Evolutionary conservation across 2,329 filamentous ascomycete species (phyloP), one percentile per base, ranked within the genome.

Genomic region (Penicillium freii): DNA sequence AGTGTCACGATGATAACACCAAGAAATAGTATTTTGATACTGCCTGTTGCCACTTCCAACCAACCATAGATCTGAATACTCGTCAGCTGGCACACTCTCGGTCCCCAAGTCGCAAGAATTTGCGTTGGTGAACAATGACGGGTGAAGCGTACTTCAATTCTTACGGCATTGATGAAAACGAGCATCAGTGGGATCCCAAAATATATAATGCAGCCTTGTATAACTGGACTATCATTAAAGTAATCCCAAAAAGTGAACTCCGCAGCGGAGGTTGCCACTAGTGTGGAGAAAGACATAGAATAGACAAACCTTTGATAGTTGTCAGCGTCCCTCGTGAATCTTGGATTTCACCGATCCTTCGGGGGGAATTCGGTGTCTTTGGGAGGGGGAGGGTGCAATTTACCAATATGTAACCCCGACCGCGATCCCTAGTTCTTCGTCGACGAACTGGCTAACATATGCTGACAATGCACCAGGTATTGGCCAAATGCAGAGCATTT

Each of bases 401-500:
- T 43, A 43, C 40, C 23, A 43, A 8, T 43, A 43, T 10, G 23
- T 43, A 9, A 43, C 23, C n/a, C 40, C 40, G 15, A 43, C 40
- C 15, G 40, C 40, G 8, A 43, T 43, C 7, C 40, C 40, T 15
- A 43, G 40, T 25, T 43, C 40, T 43, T 43, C 40, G 15, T 43
- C 40, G 7, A 43, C 40, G 25, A 43, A 43, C 19, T 65, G 63
- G 15, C 68, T 60, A 5, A 75, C 70, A 42, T 72, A 76, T 34
- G 74, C 69, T 15, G 71, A 66, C 29, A 75, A 56, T 1, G 73
- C 71, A 45, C 74, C 74, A 6, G 74, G 67, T 9, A 75, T 71
- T 0, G 74, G 73, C 71, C 73, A 77, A 25, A 72, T 63, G 6
- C 67, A 65, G 3, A 76, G 66, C 65, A 77, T 68, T 50, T 77